phyloP scores from a whole-genome alignment of 768 basidiomycete species.

The Kwoniella shandongensis region DNA sequence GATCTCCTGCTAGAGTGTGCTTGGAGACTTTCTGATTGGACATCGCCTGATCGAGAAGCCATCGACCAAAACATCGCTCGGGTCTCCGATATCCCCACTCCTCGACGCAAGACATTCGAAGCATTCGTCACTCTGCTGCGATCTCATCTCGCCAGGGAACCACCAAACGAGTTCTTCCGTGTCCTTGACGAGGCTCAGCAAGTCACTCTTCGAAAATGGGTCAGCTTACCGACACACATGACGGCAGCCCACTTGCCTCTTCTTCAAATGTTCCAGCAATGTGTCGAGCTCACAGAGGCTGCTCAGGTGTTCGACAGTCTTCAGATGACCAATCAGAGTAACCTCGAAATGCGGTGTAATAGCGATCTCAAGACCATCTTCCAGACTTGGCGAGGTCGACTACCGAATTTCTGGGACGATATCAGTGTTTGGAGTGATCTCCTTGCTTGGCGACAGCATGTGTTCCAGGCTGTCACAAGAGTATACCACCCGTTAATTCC shows the following conservation, averaged over 20 bases:
- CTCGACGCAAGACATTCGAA: conserved; percentile 95
- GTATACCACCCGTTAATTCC: conserved; percentile 88
- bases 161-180: conserved; percentile 74
- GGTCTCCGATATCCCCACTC: conserved; percentile 83
- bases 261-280: conserved; percentile 97
- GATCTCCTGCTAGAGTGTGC: conserved; percentile 92
- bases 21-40: conserved; percentile 90
- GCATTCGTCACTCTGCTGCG: conserved; percentile 88
- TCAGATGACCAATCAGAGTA: conserved; percentile 77
- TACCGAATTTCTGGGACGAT: conserved; percentile 94
- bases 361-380: conserved; percentile 89
- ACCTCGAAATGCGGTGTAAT: conserved; percentile 89
- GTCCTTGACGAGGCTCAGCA: conserved; percentile 96
- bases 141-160: conserved; percentile 73
- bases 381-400: conserved; percentile 92
- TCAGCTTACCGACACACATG: conserved; percentile 76
- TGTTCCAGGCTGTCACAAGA: conserved; percentile 95
- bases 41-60: conserved; percentile 62
- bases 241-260: conserved; percentile 92
- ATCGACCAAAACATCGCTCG: conserved; percentile 76
- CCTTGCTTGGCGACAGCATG: conserved; percentile 98
- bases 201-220: conserved; percentile 92
- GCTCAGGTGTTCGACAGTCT: conserved; percentile 85
- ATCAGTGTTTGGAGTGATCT: conserved; percentile 98
- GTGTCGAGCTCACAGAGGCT: conserved; percentile 95